Conservation (phyloP, 306 rosid genomes). For the Benincasa hispida region DNA sequence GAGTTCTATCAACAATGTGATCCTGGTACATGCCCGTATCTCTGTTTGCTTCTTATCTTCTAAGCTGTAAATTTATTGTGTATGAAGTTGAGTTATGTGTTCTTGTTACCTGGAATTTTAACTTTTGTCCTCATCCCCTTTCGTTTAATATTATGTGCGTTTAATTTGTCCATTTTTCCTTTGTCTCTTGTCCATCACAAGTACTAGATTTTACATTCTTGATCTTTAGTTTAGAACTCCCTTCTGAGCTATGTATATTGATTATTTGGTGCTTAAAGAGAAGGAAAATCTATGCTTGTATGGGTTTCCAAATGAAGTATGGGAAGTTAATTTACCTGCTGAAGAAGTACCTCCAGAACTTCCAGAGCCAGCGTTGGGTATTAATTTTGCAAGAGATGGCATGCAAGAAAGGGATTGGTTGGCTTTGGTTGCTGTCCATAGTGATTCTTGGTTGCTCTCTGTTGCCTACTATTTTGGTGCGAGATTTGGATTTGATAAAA, state of each 20-base stretch:
- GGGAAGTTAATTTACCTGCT: slow-evolving; percentile 98
- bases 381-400: slow-evolving; percentile 93
- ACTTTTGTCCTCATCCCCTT: neutral
- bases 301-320: slow-evolving; percentile 76
- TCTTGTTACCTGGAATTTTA: neutral
- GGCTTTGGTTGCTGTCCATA: slow-evolving; percentile 81
- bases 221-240: neutral
- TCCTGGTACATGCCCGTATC: slow-evolving; percentile 39
- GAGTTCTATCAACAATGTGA: slow-evolving; percentile 77
- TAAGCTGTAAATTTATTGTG: neutral
- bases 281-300: slow-evolving; percentile 89
- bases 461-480: slow-evolving; percentile 91
- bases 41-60: slow-evolving; percentile 6
- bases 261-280: slow-evolving; percentile 31
- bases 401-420: slow-evolving; percentile 90
- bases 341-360: slow-evolving; percentile 96
- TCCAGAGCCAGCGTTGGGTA: slow-evolving; percentile 92
- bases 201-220: neutral
- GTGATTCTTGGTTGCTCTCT: slow-evolving; percentile 93
- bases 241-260: neutral
- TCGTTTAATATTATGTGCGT: neutral
- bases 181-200: neutral
- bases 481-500: slow-evolving; percentile 76
- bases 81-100: neutral
- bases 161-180: neutral